Percentiles rank a stretch among this genome's conserved stretches.
Evolutionary conservation across 1,139 yeast species (phyloP).

Genomic region (Yarrowia galli): DNA sequence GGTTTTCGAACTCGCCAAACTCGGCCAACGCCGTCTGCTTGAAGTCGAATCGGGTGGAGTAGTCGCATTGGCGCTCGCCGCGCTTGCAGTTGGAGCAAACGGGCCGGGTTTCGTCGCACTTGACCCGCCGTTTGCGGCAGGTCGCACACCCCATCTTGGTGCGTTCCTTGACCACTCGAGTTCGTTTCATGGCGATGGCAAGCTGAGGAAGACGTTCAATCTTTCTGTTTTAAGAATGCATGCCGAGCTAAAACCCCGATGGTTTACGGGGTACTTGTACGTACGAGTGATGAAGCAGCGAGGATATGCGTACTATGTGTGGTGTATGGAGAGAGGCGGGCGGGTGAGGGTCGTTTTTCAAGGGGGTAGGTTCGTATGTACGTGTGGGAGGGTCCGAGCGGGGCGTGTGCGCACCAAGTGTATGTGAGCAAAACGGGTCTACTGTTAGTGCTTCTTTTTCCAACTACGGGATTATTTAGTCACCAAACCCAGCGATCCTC

Average conservation of each 20-base stretch:
- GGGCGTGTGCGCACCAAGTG: not conserved
- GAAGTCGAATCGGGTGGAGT: conserved; percentile 38
- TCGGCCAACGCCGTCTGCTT: conserved; percentile 37
- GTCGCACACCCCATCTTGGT: conserved; percentile 71
- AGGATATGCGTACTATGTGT: too few species aligned
- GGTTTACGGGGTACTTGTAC: conserved; percentile 29
- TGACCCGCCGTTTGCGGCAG: conserved; percentile 86
- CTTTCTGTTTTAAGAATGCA: conserved; percentile 32
- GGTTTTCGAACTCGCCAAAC: conserved; percentile 38
- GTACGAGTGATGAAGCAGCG: not conserved
- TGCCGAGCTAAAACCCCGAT: conserved; percentile 34
- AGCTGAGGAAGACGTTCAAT: conserved; percentile 15
- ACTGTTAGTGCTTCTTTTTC: not conserved
- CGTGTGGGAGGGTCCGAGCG: not conserved
- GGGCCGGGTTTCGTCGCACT: conserved; percentile 90
- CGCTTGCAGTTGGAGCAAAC: conserved; percentile 74
- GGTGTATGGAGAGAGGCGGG: not conserved
- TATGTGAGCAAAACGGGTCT: conserved; percentile 10
- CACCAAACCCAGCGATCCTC: not conserved
- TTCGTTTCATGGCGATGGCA: conserved; percentile 30
- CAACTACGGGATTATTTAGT: not conserved
- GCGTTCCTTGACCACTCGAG: conserved; percentile 39
- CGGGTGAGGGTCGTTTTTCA: not conserved
- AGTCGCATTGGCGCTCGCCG: conserved; percentile 37
- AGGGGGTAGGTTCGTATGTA: not conserved